Conservation (phyloP, 1,284 basidiomycete genomes). For the Ustilago crameri region DNA sequence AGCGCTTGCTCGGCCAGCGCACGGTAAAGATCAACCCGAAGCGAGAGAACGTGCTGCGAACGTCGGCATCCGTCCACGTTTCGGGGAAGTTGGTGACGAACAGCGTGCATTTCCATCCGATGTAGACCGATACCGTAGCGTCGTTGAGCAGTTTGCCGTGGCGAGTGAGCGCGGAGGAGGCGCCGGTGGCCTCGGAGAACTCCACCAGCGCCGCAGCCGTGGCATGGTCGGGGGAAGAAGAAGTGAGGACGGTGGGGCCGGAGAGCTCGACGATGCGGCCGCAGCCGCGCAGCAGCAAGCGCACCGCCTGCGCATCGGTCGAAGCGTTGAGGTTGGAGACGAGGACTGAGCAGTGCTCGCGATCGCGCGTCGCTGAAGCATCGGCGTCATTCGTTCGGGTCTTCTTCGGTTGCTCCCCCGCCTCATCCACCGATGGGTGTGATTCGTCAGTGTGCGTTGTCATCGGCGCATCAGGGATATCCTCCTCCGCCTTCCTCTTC, state of each 20-base stretch:
- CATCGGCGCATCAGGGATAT: slow-evolving; percentile 25
- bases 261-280: slow-evolving; percentile 58
- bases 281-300: slow-evolving; percentile 79
- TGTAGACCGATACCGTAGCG: slow-evolving; percentile 79
- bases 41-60: slow-evolving; percentile 82
- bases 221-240: too few species aligned
- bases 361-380: slow-evolving; percentile 74
- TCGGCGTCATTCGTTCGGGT: slow-evolving; percentile 44
- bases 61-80: slow-evolving; percentile 78
- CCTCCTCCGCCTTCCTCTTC: slow-evolving; percentile 55
- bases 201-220: slow-evolving; percentile 69
- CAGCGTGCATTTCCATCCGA: slow-evolving; percentile 92
- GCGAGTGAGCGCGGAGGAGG: slow-evolving; percentile 87
- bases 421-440: background rate
- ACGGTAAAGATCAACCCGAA: slow-evolving; percentile 92
- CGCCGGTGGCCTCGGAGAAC: slow-evolving; percentile 65
- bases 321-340: slow-evolving; percentile 78
- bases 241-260: slow-evolving; percentile 43
- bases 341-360: slow-evolving; percentile 92
- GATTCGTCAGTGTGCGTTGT: slow-evolving; percentile 5
- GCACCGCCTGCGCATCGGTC: slow-evolving; percentile 77
- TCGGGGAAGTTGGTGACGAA: slow-evolving; percentile 97
- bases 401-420: slow-evolving; percentile 44
- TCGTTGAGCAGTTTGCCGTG: slow-evolving; percentile 82
- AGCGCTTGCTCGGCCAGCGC: slow-evolving; percentile 97